Percentiles rank a stretch among this genome's conserved stretches.
Evolutionary conservation across 768 basidiomycete species (phyloP).

Genomic region (Myochromella boudieri): DNA sequence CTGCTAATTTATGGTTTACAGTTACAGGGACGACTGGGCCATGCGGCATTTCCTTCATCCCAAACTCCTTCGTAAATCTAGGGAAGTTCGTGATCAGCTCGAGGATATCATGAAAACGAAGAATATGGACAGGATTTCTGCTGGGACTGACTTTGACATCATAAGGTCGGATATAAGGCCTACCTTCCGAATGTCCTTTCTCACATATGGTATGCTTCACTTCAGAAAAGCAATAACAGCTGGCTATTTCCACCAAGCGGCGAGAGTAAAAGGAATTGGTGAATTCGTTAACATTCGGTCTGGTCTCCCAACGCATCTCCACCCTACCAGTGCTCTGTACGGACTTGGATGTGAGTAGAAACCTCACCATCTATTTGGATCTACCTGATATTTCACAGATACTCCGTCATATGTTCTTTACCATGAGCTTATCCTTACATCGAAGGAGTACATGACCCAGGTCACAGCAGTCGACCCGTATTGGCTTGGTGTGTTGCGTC

Average conservation of each 20-base stretch:
- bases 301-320: conserved; percentile 91
- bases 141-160: conserved; percentile 93
- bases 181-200: too few species aligned
- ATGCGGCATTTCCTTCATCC: conserved; percentile 96
- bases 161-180: conserved; percentile 56
- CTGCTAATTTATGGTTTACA: conserved; percentile 28
- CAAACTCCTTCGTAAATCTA: conserved; percentile 89
- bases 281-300: conserved; percentile 98
- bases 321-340: conserved; percentile 95
- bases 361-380: background rate
- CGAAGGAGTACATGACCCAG: conserved; percentile 98
- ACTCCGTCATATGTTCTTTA: conserved; percentile 97
- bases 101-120: conserved; percentile 99
- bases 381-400: conserved; percentile 45
- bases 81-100: conserved; percentile 93
- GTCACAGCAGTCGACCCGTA: conserved; percentile 98
- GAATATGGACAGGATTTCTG: conserved; percentile 91
- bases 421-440: conserved; percentile 93
- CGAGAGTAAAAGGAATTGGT: conserved; percentile 96
- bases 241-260: conserved; percentile 99
- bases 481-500: conserved; percentile 76
- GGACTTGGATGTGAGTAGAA: conserved; percentile 82
- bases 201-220: background rate
- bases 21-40: conserved; percentile 92
- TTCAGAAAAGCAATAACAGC: conserved; percentile 92